These are phyloP conservation scores for Cryphonectria nitschkei DNA, from an alignment of 2,329 filamentous ascomycete genomes.

Conservation along the genomic window DNA sequence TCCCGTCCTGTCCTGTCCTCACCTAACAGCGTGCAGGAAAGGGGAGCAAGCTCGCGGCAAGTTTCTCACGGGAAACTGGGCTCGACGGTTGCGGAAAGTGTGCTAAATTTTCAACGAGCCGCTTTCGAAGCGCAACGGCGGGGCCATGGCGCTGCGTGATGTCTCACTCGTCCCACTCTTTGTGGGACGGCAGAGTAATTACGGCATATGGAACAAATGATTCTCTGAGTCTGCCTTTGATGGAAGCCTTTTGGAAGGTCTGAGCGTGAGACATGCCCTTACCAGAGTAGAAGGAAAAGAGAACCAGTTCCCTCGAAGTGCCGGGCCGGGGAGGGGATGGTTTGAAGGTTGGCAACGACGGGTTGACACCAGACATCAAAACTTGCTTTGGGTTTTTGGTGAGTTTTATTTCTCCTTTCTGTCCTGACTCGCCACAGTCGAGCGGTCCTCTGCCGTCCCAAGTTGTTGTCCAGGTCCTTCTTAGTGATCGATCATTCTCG, in stretches of 20 bases:
- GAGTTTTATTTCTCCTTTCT: no score
- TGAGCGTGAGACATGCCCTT: not conserved
- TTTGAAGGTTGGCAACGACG: not conserved
- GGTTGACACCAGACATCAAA: not conserved
- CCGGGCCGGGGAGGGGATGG: not conserved
- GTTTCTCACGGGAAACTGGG: not conserved
- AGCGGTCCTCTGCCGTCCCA: not conserved
- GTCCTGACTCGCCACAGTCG: not conserved
- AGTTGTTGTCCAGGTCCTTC: not conserved
- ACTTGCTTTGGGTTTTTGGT: not conserved
- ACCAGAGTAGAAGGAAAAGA: not conserved
- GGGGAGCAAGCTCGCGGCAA: not conserved
- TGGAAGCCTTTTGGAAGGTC: not conserved
- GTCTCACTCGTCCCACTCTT: not conserved
- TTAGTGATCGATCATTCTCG: not conserved
- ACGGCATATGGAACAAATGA: not conserved
- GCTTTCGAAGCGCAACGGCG: not conserved
- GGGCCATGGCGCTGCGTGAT: not conserved
- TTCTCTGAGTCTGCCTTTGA: not conserved
- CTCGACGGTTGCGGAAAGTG: slow-evolving; percentile 2
- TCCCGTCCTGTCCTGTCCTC: no score
- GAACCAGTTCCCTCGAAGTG: not conserved
- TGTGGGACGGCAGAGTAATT: not conserved
- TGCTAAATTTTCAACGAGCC: not conserved
- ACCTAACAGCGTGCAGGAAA: not conserved